Evolutionary conservation across 2,329 filamentous ascomycete species (phyloP).

Genomic region (Curvularia hawaiiensis): DNA sequence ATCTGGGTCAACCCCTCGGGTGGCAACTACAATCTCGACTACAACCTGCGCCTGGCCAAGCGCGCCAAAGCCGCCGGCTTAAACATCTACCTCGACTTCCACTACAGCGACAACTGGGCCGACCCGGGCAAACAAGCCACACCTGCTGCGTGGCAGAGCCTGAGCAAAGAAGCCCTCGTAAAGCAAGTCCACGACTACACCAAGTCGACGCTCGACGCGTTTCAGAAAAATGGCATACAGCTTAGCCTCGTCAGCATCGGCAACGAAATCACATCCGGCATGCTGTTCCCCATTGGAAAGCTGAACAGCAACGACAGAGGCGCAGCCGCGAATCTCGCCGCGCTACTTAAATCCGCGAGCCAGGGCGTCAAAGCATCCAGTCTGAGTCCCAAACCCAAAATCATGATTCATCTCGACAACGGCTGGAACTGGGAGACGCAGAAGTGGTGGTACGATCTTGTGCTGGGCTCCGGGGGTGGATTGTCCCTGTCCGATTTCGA

Average conservation of each 20-base stretch:
- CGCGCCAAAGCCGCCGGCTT: conserved; percentile 68
- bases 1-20: conserved; percentile 70
- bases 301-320: conserved; percentile 58
- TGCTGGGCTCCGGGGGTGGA: conserved; percentile 52
- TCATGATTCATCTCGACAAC: conserved; percentile 77
- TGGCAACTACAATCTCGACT: conserved; percentile 70
- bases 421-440: conserved; percentile 74
- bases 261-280: conserved; percentile 72
- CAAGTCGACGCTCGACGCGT: conserved; percentile 63
- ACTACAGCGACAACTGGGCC: conserved; percentile 74
- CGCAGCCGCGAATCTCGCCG: conserved; percentile 62
- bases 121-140: conserved; percentile 68
- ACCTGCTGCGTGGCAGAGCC: conserved; percentile 67
- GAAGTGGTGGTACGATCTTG: conserved; percentile 67
- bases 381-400: conserved; percentile 63
- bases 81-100: conserved; percentile 66
- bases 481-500: conserved; percentile 65
- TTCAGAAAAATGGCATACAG: conserved; percentile 60
- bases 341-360: conserved; percentile 67
- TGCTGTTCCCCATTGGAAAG: conserved; percentile 69
- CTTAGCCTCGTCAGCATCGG: conserved; percentile 71
- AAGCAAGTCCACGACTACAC: conserved; percentile 74
- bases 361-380: conserved; percentile 68
- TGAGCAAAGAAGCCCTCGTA: conserved; percentile 62
- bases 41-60: conserved; percentile 71